Conservation (phyloP, 345 rosid species). For the Ceriops zippeliana region DNA sequence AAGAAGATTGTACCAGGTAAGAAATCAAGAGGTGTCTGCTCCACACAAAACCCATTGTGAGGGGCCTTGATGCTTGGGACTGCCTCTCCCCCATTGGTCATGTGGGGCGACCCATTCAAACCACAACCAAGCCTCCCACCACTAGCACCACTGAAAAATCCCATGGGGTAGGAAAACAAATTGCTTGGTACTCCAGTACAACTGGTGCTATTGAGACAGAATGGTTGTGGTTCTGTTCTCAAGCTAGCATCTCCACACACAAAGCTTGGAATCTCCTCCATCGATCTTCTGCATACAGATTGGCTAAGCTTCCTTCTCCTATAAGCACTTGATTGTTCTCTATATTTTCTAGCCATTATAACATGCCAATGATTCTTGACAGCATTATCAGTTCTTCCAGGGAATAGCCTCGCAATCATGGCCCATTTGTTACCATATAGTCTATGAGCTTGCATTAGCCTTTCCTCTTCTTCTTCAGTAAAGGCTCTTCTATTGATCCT, state of each 20-base stretch:
- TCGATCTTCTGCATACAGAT: conserved; percentile 25
- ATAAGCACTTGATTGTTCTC: conserved; percentile 76
- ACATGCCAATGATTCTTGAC: conserved; percentile 99
- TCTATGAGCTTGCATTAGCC: conserved; percentile 88
- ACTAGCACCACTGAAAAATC: conserved; percentile 27
- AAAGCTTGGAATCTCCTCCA: conserved; percentile 32
- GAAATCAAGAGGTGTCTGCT: conserved; percentile 37
- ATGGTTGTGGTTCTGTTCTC: conserved; percentile 18
- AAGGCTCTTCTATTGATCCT: conserved; percentile 88
- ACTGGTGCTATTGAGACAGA: conserved; percentile 20
- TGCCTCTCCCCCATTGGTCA: conserved; percentile 23
- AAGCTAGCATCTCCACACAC: conserved; percentile 23
- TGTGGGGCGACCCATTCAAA: conserved; percentile 20
- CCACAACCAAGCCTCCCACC: conserved; percentile 22
- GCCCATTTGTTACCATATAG: conserved; percentile 99
- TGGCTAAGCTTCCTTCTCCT: conserved; percentile 64
- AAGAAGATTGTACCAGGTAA: conserved; percentile 23
- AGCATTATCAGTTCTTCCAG: conserved; percentile 98
- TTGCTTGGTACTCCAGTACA: conserved; percentile 14
- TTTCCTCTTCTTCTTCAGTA: conserved; percentile 93
- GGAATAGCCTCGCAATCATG: conserved; percentile 92
- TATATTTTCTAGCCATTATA: conserved; percentile 89
- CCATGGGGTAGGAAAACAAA: conserved; percentile 16
- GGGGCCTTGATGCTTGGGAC: conserved; percentile 16
- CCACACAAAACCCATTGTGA: conserved; percentile 26